A percentile compares a stretch with the other conserved stretches of the same genome.
phyloP scores from a whole-genome alignment of 2,329 filamentous ascomycete genomes.

The Colletotrichum sp. region DNA sequence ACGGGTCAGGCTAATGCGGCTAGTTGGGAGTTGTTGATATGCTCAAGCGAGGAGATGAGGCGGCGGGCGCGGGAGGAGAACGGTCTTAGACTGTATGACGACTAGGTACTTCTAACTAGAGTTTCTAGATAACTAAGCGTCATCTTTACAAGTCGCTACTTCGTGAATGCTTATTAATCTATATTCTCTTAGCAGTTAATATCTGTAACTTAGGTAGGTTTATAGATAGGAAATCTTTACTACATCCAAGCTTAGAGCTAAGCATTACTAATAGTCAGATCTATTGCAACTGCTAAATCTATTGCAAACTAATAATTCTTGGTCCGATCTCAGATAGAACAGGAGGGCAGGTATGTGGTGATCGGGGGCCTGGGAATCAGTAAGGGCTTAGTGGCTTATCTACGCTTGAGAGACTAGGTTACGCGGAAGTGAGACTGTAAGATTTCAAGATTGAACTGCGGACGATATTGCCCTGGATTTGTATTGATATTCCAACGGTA shows the following conservation, averaged over 20 bases:
- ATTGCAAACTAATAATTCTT: too few species aligned
- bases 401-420: too few species aligned
- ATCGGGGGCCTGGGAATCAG: too few species aligned
- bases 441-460: too few species aligned
- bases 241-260: fast-evolving
- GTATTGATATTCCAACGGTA: too few species aligned
- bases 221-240: fast-evolving
- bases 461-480: too few species aligned
- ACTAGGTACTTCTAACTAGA: not conserved
- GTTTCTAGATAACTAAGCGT: not conserved
- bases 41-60: not conserved
- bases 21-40: not conserved
- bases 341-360: too few species aligned
- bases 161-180: not conserved
- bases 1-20: not conserved
- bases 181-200: not conserved
- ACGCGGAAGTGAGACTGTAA: too few species aligned
- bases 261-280: fast-evolving
- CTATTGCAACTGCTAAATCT: fast-evolving
- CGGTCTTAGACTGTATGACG: not conserved
- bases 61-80: not conserved
- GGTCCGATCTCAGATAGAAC: too few species aligned
- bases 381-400: too few species aligned
- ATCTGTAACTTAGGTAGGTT: not conserved
- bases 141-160: not conserved